These are phyloP conservation scores for Pyrenophora graminea DNA, from an alignment of 2,329 filamentous ascomycete genomes.

Conservation along the genomic window DNA sequence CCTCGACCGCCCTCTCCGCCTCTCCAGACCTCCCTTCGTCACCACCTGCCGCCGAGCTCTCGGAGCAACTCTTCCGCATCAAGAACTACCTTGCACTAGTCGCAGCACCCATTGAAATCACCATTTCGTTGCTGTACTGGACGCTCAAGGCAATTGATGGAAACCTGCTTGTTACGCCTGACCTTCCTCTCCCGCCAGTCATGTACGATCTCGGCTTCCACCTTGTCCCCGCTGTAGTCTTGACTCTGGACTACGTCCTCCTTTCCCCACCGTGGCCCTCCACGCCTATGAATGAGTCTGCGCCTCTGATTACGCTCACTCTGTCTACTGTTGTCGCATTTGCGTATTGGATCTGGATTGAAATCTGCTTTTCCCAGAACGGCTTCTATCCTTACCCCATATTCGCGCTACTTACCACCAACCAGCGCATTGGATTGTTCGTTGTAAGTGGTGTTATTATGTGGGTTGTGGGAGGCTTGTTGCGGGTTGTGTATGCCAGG, in stretches of 20 bases:
- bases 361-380: constrained; percentile 70
- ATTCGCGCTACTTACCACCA: constrained; percentile 69
- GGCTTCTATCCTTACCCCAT: constrained; percentile 85
- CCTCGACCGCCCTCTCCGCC: constrained; percentile 30
- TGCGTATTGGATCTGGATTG: constrained; percentile 77
- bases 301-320: constrained; percentile 61
- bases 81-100: constrained; percentile 71
- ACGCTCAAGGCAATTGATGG: constrained; percentile 60
- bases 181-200: constrained; percentile 47
- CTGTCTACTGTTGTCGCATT: constrained; percentile 65
- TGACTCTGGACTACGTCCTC: constrained; percentile 68
- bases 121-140: constrained; percentile 77
- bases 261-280: constrained; percentile 70
- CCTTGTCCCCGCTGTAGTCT: constrained; percentile 65
- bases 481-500: constrained; percentile 72
- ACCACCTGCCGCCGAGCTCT: constrained; percentile 30
- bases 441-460: constrained; percentile 70
- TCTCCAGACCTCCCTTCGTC: constrained; percentile 1
- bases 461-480: constrained; percentile 67
- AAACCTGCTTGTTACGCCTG: constrained; percentile 57
- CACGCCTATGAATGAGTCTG: constrained; percentile 55
- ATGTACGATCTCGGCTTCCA: constrained; percentile 54
- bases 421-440: constrained; percentile 71
- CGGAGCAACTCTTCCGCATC: constrained; percentile 60
- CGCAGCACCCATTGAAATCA: constrained; percentile 69